Evolutionary conservation across 2,329 filamentous ascomycete genomes (phyloP), one percentile per base, ranked within the genome.

Genomic region (Pyrenophora tritici-repentis): DNA sequence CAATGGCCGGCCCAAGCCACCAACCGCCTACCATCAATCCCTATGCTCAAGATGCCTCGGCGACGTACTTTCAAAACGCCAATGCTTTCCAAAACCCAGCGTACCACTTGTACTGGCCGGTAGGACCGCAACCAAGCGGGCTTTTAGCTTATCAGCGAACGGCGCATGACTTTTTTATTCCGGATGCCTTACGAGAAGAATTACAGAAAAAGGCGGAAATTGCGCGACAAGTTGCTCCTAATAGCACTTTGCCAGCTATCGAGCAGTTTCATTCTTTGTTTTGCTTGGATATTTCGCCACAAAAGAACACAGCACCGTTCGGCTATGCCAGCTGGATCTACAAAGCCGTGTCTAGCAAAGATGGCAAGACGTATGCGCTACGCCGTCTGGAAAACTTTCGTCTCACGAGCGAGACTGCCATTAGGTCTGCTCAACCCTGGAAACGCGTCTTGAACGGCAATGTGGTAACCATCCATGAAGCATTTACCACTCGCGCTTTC

Each of bases 241-340:
- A 85, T 65, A 84, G 88, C 35, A 86, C 90, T 51, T 79, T 95
- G 6, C 90, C 91, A 5, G 79, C 80, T 29, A 83, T 97, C 46
- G 91, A 96, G 66, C 87, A 91, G 64, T 97, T 94, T 70, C 92
- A 97, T 73, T 95, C 91, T 3, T 81, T 99, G 9, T 91, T 97
- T 7, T 90, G 93, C 3, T 78, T 99, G 36, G 92, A 97, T 72
- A 89, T 87, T 7, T 88, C 83, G 42, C 86, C 90, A 54, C 85
- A 91, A 59, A 92, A 91, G 71, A 91, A 87, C 60, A 83, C 86
- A 3, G 82, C 84, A 10, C 84, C 89, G 13, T 97, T 97, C 73
- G 91, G 91, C 22, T 96, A 91, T 66, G 85, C 88, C 5, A 96
- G 88, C 63, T 97, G 92, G 91, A 85, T 96, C 0, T 99, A 97